Percentiles rank a stretch among this genome's conserved stretches.
These are phyloP conservation scores for Aulographum hederae DNA, from an alignment of 2,329 filamentous ascomycete species.

Conservation along the genomic window DNA sequence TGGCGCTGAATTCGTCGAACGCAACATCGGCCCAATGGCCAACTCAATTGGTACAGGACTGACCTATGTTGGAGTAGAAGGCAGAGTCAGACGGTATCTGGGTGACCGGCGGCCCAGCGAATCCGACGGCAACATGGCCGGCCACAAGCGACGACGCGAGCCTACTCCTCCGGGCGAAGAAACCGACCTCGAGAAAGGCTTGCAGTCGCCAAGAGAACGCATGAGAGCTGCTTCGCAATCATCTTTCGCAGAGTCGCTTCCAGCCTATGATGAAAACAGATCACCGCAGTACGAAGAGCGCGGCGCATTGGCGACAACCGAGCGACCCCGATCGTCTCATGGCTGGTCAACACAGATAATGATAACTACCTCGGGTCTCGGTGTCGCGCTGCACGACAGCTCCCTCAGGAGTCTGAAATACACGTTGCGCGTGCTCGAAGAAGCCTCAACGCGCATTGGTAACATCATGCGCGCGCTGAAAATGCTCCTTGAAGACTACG, in stretches of 20 bases:
- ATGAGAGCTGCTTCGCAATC: background rate
- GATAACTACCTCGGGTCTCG: slow-evolving; percentile 77
- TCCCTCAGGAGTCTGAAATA: slow-evolving; percentile 71
- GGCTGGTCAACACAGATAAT: slow-evolving; percentile 71
- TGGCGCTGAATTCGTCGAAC: slow-evolving; percentile 81
- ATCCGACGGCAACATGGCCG: slow-evolving; percentile 7
- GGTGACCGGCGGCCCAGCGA: slow-evolving; percentile 37
- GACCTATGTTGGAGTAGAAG: slow-evolving; percentile 72
- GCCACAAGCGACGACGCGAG: slow-evolving; percentile 17
- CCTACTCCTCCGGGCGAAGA: slow-evolving; percentile 15
- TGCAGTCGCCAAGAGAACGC: slow-evolving; percentile 7
- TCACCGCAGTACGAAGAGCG: slow-evolving; percentile 59
- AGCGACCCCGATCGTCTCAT: slow-evolving; percentile 16
- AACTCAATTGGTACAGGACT: slow-evolving; percentile 75
- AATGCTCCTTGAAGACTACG: slow-evolving; percentile 63
- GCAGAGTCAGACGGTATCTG: slow-evolving; percentile 70
- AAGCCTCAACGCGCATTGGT: slow-evolving; percentile 66
- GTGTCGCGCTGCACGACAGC: slow-evolving; percentile 79
- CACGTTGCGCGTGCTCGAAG: slow-evolving; percentile 62
- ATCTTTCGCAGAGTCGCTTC: slow-evolving; percentile 42
- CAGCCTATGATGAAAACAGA: slow-evolving; percentile 64
- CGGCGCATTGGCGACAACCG: slow-evolving; percentile 14
- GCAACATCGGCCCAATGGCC: slow-evolving; percentile 67
- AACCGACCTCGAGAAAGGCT: slow-evolving; percentile 30
- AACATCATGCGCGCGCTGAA: slow-evolving; percentile 58